phyloP scores from a whole-genome alignment of 192 early-diverging fungal genomes.

The Linderina pennispora region DNA sequence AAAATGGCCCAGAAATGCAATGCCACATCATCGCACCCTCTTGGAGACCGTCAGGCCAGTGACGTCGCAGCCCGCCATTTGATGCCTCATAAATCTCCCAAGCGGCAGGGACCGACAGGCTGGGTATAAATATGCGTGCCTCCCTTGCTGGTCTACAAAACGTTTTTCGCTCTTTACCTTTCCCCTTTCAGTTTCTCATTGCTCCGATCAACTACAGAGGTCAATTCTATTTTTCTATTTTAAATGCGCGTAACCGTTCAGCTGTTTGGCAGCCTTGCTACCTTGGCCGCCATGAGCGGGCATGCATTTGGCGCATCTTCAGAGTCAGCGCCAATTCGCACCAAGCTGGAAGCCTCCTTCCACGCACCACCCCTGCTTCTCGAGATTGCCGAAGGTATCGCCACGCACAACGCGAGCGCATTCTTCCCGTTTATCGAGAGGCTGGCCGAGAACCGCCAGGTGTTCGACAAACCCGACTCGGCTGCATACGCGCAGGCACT shows the following conservation, averaged over 20 bases:
- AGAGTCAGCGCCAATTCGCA: constrained; percentile 20
- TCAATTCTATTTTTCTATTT: too few species aligned
- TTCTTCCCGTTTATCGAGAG: constrained; percentile 60
- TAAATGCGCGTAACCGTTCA: neutral
- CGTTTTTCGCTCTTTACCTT: too few species aligned
- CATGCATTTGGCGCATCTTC: neutral
- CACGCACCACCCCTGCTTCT: constrained; percentile 61
- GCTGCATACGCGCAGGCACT: constrained; percentile 48
- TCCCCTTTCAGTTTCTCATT: too few species aligned
- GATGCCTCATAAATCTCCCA: too few species aligned
- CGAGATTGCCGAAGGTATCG: constrained; percentile 71
- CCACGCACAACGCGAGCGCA: constrained; percentile 54
- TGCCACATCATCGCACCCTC: too few species aligned
- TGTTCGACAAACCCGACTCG: constrained; percentile 23
- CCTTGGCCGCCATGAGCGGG: constrained; percentile 1
- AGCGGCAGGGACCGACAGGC: too few species aligned
- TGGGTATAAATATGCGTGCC: too few species aligned
- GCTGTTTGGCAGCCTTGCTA: constrained; percentile 5
- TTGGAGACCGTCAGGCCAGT: too few species aligned
- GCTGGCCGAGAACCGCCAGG: constrained; percentile 35
- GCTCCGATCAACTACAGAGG: too few species aligned
- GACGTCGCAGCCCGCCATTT: too few species aligned
- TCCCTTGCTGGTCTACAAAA: too few species aligned
- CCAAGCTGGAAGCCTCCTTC: constrained; percentile 43
- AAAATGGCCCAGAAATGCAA: too few species aligned